Percentiles rank a stretch among this genome's conserved stretches.
These are phyloP conservation scores for Raffaelea albimanens DNA, from an alignment of 2,329 filamentous ascomycete species.

Conservation along the genomic window DNA sequence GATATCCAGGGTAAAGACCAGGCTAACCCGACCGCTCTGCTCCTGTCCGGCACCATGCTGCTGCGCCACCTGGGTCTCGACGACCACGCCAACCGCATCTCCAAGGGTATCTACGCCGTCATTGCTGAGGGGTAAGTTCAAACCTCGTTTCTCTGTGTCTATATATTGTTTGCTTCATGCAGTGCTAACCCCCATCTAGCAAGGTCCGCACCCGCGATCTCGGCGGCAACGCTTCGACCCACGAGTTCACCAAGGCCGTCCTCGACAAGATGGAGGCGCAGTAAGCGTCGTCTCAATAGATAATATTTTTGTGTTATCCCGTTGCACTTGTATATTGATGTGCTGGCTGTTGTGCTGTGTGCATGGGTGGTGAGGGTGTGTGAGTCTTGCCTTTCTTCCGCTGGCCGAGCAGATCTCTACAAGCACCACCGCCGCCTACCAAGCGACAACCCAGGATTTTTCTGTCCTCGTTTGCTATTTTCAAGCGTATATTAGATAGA, in stretches of 20 bases:
- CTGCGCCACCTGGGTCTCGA: conserved; percentile 94
- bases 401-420: background rate
- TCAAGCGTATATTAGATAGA: too few relatives aligned
- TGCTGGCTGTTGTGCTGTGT: background rate
- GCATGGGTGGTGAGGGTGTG: too few relatives aligned
- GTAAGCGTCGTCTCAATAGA: too few relatives aligned
- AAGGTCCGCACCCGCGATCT: conserved; percentile 88
- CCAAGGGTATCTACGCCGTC: conserved; percentile 66
- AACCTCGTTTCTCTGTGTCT: background rate
- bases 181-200: too few relatives aligned
- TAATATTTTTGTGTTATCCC: too few relatives aligned
- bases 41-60: conserved; percentile 94
- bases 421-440: background rate
- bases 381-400: background rate
- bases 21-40: conserved; percentile 93
- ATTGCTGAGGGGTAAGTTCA: conserved; percentile 79
- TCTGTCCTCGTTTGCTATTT: too few relatives aligned
- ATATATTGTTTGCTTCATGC: too few relatives aligned
- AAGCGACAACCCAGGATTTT: background rate
- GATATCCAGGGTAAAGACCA: conserved; percentile 99
- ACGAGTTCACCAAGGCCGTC: conserved; percentile 92
- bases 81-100: conserved; percentile 97
- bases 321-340: too few relatives aligned
- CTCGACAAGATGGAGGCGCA: conserved; percentile 87
- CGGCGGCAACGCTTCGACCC: conserved; percentile 81